Evolutionary conservation across 2,329 filamentous ascomycete genomes (phyloP).

Genomic region (Cladobotryum mycophilum): DNA sequence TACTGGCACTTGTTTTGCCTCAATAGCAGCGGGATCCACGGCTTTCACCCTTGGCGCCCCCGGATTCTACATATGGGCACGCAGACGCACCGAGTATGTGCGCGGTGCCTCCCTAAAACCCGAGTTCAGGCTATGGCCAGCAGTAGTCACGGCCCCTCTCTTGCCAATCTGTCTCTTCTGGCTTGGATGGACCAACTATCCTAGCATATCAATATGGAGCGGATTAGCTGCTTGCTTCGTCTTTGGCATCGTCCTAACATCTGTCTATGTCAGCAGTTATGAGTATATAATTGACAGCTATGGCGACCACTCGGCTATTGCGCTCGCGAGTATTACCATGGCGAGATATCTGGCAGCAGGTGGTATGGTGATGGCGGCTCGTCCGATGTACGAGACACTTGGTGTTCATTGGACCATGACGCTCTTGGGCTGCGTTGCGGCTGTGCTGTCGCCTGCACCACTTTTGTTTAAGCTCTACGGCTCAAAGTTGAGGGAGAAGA

Average conservation of each 20-base stretch:
- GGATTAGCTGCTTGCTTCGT: conserved; percentile 43
- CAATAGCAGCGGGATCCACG: conserved; percentile 34
- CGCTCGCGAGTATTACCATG: conserved; percentile 27
- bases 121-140: conserved; percentile 48
- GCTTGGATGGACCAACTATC: conserved; percentile 49
- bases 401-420: conserved; percentile 38
- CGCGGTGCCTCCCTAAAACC: conserved; percentile 36
- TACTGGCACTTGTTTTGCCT: conserved; percentile 41
- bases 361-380: conserved; percentile 32
- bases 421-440: conserved; percentile 24
- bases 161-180: conserved; percentile 50
- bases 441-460: conserved; percentile 26
- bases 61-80: conserved; percentile 37
- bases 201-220: conserved; percentile 41
- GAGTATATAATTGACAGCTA: conserved; percentile 55
- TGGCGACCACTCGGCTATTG: conserved; percentile 40
- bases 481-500: conserved; percentile 17
- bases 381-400: conserved; percentile 32
- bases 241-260: conserved; percentile 45
- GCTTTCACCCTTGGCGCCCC: conserved; percentile 37
- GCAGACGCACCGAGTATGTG: conserved; percentile 35
- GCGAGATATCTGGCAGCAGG: conserved; percentile 30
- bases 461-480: conserved; percentile 30
- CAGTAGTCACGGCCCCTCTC: conserved; percentile 42
- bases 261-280: conserved; percentile 45